Base-by-base conservation (phyloP, 495 filamentous ascomycete species). In the Neurospora sp. region DNA sequence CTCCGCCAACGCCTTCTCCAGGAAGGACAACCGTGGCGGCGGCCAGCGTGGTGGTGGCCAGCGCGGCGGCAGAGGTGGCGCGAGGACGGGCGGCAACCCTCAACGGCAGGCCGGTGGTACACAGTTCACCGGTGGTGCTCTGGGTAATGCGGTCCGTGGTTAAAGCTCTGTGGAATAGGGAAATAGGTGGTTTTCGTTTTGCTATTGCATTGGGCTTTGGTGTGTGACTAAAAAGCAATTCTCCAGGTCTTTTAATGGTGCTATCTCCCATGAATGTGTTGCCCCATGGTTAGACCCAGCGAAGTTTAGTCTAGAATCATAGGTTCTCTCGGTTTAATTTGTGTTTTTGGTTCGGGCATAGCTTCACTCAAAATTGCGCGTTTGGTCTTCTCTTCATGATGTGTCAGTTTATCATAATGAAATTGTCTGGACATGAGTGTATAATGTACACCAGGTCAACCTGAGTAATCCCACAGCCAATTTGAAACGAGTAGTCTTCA, bases 1-100 rank as follows among this genome's bases (percentile, higher is more conserved):
- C 72, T 96, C 93, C 76, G 90, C 94, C 66, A 97, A 97, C 79
- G 95, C 95, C 71, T 97, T 97, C 82, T 94, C 96, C 86, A 85
- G 94, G 80, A 91, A 94, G 83, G 92, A 92, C 74, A 92, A 91
- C 76, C 87, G 89, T 75, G 89, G 89, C 79, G 88, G 93, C 71
- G 93, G 93, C 74, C 90, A 93, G 73, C 86, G 90, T 42, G 85
- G 90, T 37, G 90, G 90, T 27, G 89, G 90, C 40, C 83, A 86
- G 38, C 87, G 93, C 72, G 87, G 89, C 37, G 90, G 91, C 41
- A 86, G 94, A 74, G 90, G 92, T 72, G 92, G 93, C 72, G 80
- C 85, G 18, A 80, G 88, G 69, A 80, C 81, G 4, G 86, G 87
- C 76, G 88, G 81, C 75, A 85, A 84, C 73, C 76, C 83, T 23